These are phyloP conservation scores for Zelopaecilomyces penicillatus DNA, from an alignment of 2,329 filamentous ascomycete species.

Conservation along the genomic window DNA sequence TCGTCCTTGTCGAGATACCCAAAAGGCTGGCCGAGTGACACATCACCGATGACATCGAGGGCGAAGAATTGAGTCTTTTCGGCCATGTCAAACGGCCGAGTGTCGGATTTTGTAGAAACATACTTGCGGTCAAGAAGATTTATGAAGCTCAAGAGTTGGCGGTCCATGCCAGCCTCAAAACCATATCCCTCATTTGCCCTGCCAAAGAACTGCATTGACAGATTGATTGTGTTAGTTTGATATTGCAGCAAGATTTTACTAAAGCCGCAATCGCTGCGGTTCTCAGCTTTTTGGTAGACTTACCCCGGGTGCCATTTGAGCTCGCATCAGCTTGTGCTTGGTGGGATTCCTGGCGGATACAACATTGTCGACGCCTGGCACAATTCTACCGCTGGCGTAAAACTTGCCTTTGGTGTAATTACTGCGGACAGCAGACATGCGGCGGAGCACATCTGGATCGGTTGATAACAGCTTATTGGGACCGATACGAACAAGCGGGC, in stretches of 20 bases:
- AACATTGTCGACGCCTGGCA: constrained; percentile 46
- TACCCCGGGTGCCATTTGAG: constrained; percentile 36
- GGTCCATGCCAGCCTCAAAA: constrained; percentile 32
- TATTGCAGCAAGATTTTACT: too few relatives aligned
- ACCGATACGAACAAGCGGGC: constrained; percentile 28
- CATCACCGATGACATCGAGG: constrained; percentile 44
- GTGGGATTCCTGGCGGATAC: constrained; percentile 41
- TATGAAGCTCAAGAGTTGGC: constrained; percentile 31
- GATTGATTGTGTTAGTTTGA: not conserved
- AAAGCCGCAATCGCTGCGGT: too few relatives aligned
- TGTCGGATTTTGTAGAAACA: constrained; percentile 25
- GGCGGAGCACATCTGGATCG: constrained; percentile 30
- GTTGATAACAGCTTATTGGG: constrained; percentile 33
- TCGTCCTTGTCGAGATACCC: constrained; percentile 41
- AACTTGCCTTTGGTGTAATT: constrained; percentile 30
- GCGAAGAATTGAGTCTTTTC: constrained; percentile 44
- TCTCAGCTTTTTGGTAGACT: constrained; percentile 9
- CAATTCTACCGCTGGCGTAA: constrained; percentile 42
- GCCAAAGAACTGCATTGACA: constrained; percentile 35
- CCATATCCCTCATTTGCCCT: constrained; percentile 38
- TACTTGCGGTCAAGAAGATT: constrained; percentile 41
- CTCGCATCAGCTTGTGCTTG: constrained; percentile 35
- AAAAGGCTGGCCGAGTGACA: constrained; percentile 44
- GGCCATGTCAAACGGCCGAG: constrained; percentile 37
- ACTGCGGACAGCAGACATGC: constrained; percentile 28